Conservation (phyloP, 225 moss, liverwort and hornwort genomes). For the Polytrichum formosum region DNA sequence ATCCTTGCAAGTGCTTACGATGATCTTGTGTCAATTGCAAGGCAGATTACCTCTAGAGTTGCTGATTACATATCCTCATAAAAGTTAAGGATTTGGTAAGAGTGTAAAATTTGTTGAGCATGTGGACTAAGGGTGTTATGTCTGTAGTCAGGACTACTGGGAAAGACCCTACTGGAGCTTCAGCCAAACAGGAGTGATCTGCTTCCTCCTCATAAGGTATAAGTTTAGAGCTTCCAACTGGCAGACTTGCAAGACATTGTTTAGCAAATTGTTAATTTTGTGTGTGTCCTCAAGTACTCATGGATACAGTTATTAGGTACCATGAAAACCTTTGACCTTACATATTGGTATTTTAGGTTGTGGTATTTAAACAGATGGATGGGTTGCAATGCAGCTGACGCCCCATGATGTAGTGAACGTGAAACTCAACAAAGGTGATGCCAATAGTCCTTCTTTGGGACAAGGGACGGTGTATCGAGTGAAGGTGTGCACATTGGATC, state of each 20-base stretch:
- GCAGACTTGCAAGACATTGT: not conserved
- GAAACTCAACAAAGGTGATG: slow-evolving; percentile 82
- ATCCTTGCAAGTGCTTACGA: not conserved
- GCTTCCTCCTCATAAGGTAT: slow-evolving; percentile 85
- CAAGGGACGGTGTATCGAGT: slow-evolving; percentile 93
- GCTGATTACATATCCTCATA: not conserved
- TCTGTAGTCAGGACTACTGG: slow-evolving; percentile 81
- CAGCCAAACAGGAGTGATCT: slow-evolving; percentile 82
- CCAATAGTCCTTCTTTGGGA: slow-evolving; percentile 63
- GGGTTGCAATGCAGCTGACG: slow-evolving; percentile 55
- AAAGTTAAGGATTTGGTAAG: not conserved
- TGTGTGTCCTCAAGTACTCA: too few species aligned
- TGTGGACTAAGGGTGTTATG: slow-evolving; percentile 15
- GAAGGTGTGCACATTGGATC: slow-evolving; percentile 44
- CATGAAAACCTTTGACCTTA: too few species aligned
- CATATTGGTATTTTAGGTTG: too few species aligned
- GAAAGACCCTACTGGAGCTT: slow-evolving; percentile 87
- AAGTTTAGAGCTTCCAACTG: not conserved
- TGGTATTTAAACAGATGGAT: not conserved
- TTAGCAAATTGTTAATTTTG: not conserved
- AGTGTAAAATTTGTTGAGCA: too few species aligned
- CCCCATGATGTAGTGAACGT: slow-evolving; percentile 92
- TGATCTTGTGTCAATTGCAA: too few species aligned
- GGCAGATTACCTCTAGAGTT: too few species aligned
- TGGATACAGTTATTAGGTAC: too few species aligned